A percentile compares a stretch with the other conserved stretches of the same genome.
Evolutionary conservation across 2,329 filamentous ascomycete genomes (phyloP).

Genomic region (Verruconis gallopava): DNA sequence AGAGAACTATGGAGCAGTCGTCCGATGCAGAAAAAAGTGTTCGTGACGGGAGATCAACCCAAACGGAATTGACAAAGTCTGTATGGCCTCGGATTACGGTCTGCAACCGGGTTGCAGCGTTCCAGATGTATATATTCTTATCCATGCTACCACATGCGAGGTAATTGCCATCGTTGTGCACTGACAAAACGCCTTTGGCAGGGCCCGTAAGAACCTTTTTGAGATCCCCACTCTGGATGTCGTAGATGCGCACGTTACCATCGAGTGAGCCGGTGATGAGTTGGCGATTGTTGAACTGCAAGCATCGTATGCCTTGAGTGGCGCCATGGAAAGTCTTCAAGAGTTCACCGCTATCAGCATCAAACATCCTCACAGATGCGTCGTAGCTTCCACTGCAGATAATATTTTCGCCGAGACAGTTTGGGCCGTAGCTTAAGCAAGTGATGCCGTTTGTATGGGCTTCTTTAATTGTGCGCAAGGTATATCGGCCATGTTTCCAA

Average conservation of each 20-base stretch:
- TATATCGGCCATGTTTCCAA: slow-evolving; percentile 90
- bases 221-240: slow-evolving; percentile 84
- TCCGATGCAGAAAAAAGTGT: slow-evolving; percentile 90
- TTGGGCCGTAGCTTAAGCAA: slow-evolving; percentile 40
- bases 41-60: slow-evolving; percentile 66
- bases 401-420: slow-evolving; percentile 68
- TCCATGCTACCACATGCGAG: slow-evolving; percentile 85
- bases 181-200: slow-evolving; percentile 66
- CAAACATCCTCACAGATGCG: slow-evolving; percentile 89
- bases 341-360: slow-evolving; percentile 76
- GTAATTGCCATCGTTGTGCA: slow-evolving; percentile 76
- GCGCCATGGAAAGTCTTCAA: slow-evolving; percentile 78
- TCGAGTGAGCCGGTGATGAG: slow-evolving; percentile 86
- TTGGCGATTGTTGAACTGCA: slow-evolving; percentile 88
- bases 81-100: slow-evolving; percentile 71
- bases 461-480: slow-evolving; percentile 68
- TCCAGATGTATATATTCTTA: slow-evolving; percentile 81
- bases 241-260: slow-evolving; percentile 83
- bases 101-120: slow-evolving; percentile 71
- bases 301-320: slow-evolving; percentile 66
- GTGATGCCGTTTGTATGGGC: slow-evolving; percentile 83
- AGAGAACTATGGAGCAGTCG: slow-evolving; percentile 80
- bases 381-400: slow-evolving; percentile 94
- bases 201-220: slow-evolving; percentile 72
- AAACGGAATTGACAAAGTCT: slow-evolving; percentile 96